Evolutionary conservation across 2,329 filamentous ascomycete species (phyloP), one percentile per base, ranked within the genome.

Genomic region (Colletotrichum tanaceti): DNA sequence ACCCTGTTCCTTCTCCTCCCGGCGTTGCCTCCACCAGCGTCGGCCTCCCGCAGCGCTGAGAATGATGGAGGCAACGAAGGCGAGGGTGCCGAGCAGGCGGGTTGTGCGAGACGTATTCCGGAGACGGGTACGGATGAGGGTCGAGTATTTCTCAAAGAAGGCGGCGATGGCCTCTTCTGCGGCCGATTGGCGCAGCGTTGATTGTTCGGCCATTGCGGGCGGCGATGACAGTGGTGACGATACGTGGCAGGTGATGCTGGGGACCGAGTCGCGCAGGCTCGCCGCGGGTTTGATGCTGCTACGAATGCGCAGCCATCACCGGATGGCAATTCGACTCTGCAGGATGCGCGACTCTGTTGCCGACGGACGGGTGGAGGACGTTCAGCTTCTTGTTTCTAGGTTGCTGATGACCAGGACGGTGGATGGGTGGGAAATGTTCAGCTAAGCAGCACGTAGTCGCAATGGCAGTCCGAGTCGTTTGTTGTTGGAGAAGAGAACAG

Each of bases 1-100:
- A 5, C 94, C 94, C 73, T 94, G 91, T 74, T 96, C 94, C 72
- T 89, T 90, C 80, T 98, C 95, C 71, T 89, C 90, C 57, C 88
- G 88, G 69, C 89, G 86, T 65, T 86, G 88, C 75, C 86, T 90
- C 87, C 93, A 95, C 87, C 91, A 93, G 70, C 88, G 88, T 68
- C 91, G 89, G n/a, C 89, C 88, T 69, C 94, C 94, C 82, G 93
- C 94, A 64, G 90, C 91, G 53, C 91, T 85, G 70, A 91, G 87
- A 73, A 98, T 87, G 73, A 98, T 94, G 57, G 93, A 91, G 35
- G 94, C 81, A 10, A 91, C 84, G 38, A 98, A 87, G 11, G 90
- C 86, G 60, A 97, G 83, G 0, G 93, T 93, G 28, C 92, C 92
- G 59, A 97, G 82, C 18, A 97, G 85, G 73, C 90, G 91, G 9